Base-by-base conservation (phyloP, 768 basidiomycete species). In the Pleurotus tuber-regium region DNA sequence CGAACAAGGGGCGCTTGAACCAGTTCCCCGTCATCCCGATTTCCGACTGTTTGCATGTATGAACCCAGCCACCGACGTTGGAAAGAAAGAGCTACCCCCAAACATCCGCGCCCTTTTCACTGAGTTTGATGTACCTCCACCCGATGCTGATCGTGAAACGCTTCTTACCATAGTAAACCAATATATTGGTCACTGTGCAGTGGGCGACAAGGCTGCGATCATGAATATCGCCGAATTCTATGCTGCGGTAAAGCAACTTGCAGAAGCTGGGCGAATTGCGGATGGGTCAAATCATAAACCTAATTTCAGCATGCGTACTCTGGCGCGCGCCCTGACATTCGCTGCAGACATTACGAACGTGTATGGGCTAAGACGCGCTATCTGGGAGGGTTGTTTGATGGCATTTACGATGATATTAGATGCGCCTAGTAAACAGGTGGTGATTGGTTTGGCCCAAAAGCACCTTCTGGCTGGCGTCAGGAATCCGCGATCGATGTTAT, bases 1-100 rank as follows among this genome's bases (percentile, higher is more conserved):
- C 0, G 97, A 98, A 63, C 84, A 94, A 64, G 96, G 95, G 1
- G 87, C 92, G 8, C 69, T 98, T 49, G 91, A 94, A 59, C 88
- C 90, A 1, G 78, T 98, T 24, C 86, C 87, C 43, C 87, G 97
- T 0, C 97, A 99, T 65, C 84, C 92, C 14, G 87, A 96, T 60
- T 99, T 99, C 73, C 89, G 96, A 16, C 76, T 98, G 4, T 98
- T 98, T 61, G 94, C 94, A 3, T 99, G 97, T 66, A 99, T 99
- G 97, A 99, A 99, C 63, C 97, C 97, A 4, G 97, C 97, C 0
- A 99, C 95, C 3, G 97, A 99, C 60, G 89, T 98, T 11, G 97
- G 97, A 28, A 99, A 98, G 74, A 97, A 94, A 61, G 96, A 98
- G 61, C 84, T 99, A 0, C 92, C 93, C 14, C 86, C 90, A 4